Evolutionary conservation across 2,329 filamentous ascomycete genomes (phyloP).

Genomic region (Didymella keratinophila): DNA sequence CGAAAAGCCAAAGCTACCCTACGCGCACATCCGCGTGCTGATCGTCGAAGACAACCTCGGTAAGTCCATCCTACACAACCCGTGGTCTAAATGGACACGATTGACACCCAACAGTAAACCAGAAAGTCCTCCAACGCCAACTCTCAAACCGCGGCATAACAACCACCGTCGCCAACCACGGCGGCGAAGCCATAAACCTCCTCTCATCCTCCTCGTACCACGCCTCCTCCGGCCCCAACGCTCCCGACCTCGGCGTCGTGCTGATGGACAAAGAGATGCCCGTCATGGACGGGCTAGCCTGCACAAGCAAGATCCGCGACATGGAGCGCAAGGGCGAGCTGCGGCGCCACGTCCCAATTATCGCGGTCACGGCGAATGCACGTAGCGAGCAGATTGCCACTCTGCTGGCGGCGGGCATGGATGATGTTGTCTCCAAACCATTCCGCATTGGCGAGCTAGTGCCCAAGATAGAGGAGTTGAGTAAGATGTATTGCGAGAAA

Average conservation of each 20-base stretch:
- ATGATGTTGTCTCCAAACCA: constrained; percentile 61
- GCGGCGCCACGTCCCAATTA: constrained; percentile 50
- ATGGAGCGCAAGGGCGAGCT: constrained; percentile 48
- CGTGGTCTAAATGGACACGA: background rate
- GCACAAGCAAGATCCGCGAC: constrained; percentile 49
- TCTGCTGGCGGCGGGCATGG: constrained; percentile 51
- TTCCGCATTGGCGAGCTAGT: constrained; percentile 60
- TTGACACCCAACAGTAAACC: constrained; percentile 53
- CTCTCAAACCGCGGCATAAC: constrained; percentile 58
- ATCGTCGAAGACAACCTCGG: constrained; percentile 56
- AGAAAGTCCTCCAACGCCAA: constrained; percentile 59
- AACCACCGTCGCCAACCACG: constrained; percentile 59
- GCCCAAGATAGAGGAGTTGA: constrained; percentile 60
- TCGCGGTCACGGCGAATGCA: constrained; percentile 54
- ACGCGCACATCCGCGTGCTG: constrained; percentile 42
- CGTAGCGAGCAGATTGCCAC: constrained; percentile 52
- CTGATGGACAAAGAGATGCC: constrained; percentile 55
- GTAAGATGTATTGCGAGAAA: constrained; percentile 31
- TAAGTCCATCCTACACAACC: constrained; percentile 19
- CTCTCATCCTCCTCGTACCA: constrained; percentile 56
- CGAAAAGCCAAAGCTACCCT: constrained; percentile 24
- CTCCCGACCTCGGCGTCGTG: constrained; percentile 44
- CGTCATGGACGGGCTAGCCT: constrained; percentile 52
- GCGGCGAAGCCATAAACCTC: constrained; percentile 57
- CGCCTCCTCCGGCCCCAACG: constrained; percentile 37